Conservation (phyloP, 306 rosid genomes). For the Cucumis cinereus region DNA sequence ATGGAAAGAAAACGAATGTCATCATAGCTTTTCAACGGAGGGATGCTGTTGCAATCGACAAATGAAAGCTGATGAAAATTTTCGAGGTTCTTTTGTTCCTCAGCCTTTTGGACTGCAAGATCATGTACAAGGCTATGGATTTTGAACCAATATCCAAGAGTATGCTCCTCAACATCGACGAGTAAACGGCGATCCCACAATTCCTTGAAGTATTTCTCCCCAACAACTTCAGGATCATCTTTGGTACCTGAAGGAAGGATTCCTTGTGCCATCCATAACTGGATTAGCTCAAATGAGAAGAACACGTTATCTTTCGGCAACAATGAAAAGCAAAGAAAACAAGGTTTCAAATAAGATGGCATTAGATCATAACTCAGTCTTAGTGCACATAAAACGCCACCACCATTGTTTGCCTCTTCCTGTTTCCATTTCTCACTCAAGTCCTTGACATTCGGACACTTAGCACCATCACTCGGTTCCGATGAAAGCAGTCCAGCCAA, state of each 20-base stretch:
- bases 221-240: slow-evolving; percentile 14
- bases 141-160: neutral
- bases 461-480: neutral
- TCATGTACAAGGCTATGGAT: slow-evolving; percentile 24
- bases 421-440: neutral
- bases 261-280: slow-evolving; percentile 38
- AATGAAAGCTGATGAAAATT: neutral
- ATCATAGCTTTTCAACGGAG: neutral
- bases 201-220: slow-evolving; percentile 18
- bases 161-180: slow-evolving; percentile 9
- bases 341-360: slow-evolving; percentile 10
- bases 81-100: neutral
- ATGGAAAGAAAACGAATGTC: neutral
- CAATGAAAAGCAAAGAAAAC: slow-evolving; percentile 17
- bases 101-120: slow-evolving; percentile 16
- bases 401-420: neutral
- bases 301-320: slow-evolving; percentile 12
- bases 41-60: neutral
- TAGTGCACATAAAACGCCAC: neutral
- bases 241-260: slow-evolving; percentile 5
- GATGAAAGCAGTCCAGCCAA: neutral
- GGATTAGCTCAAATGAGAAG: slow-evolving; percentile 8
- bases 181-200: slow-evolving; percentile 21
- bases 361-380: slow-evolving; percentile 5
- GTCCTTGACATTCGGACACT: neutral